phyloP scores from a whole-genome alignment of 2,329 filamentous ascomycete species.

The Aspergillus aculeatinus region DNA sequence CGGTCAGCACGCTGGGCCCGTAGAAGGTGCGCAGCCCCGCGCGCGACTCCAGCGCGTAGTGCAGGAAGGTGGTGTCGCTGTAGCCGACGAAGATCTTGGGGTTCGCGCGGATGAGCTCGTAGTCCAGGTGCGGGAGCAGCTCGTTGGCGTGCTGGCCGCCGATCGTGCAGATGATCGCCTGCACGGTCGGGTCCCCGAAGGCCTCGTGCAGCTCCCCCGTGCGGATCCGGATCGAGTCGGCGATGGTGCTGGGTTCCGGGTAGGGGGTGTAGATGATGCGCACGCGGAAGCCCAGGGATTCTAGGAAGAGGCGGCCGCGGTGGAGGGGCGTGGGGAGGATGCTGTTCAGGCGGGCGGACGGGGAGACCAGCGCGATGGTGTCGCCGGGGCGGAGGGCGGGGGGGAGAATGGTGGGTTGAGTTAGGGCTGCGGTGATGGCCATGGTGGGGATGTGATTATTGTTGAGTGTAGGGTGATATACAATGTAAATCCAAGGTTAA shows the following conservation, averaged over 20 bases:
- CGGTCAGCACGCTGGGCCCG: slow-evolving; percentile 25
- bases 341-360: slow-evolving; percentile 28
- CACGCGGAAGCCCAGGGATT: background rate
- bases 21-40: slow-evolving; percentile 23
- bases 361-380: slow-evolving; percentile 32
- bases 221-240: slow-evolving; percentile 12
- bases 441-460: background rate
- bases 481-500: too few species aligned
- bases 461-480: too few species aligned
- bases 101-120: slow-evolving; percentile 25
- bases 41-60: slow-evolving; percentile 11
- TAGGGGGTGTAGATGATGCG: background rate
- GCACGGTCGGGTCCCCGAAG: slow-evolving; percentile 20
- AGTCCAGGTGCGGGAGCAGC: slow-evolving; percentile 29
- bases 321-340: slow-evolving; percentile 18
- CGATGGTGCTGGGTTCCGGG: background rate
- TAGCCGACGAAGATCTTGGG: slow-evolving; percentile 37
- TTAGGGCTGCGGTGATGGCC: background rate
- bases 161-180: slow-evolving; percentile 28
- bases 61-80: slow-evolving; percentile 31
- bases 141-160: slow-evolving; percentile 29
- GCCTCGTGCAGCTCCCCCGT: slow-evolving; percentile 4
- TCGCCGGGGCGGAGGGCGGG: slow-evolving; percentile 23
- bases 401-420: slow-evolving; percentile 11
- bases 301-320: background rate